Evolutionary conservation across 2,329 filamentous ascomycete genomes (phyloP).

Genomic region (Trichoderma cornu-damae): DNA sequence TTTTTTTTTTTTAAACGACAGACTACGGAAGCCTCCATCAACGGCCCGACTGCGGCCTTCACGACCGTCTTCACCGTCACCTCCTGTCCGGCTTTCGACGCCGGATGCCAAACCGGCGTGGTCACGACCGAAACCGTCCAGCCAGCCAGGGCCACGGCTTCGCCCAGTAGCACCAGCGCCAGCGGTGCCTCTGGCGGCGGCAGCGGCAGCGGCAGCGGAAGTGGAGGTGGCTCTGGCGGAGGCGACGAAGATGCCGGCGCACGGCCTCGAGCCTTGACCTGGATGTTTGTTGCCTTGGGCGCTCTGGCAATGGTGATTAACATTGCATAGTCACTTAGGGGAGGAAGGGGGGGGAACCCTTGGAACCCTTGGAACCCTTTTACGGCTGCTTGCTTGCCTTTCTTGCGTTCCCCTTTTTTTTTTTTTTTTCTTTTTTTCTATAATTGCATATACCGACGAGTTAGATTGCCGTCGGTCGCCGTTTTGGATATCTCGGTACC

Average conservation of each 20-base stretch:
- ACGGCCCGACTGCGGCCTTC: slow-evolving; percentile 19
- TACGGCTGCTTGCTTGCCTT: not conserved
- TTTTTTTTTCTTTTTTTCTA: too few relatives aligned
- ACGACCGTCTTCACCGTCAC: slow-evolving; percentile 28
- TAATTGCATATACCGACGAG: not conserved
- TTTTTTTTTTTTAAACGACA: too few relatives aligned
- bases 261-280: slow-evolving; percentile 6
- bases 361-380: not conserved
- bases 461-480: not conserved
- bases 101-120: slow-evolving; percentile 22
- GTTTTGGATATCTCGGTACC: not conserved
- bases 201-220: not conserved
- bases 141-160: slow-evolving; percentile 7
- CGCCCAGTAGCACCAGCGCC: not conserved
- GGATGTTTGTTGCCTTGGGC: not conserved
- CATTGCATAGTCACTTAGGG: not conserved
- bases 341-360: too few relatives aligned
- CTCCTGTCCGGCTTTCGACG: slow-evolving; percentile 25
- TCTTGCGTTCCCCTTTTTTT: not conserved
- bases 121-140: slow-evolving; percentile 24
- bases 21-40: slow-evolving; percentile 13
- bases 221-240: not conserved
- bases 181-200: not conserved
- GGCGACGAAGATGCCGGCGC: slow-evolving; percentile 17
- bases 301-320: slow-evolving; percentile 10